Percentiles rank a stretch among this genome's conserved stretches.
These are phyloP conservation scores for Bipolaris bicolor DNA, from an alignment of 2,329 filamentous ascomycete species.

Conservation along the genomic window DNA sequence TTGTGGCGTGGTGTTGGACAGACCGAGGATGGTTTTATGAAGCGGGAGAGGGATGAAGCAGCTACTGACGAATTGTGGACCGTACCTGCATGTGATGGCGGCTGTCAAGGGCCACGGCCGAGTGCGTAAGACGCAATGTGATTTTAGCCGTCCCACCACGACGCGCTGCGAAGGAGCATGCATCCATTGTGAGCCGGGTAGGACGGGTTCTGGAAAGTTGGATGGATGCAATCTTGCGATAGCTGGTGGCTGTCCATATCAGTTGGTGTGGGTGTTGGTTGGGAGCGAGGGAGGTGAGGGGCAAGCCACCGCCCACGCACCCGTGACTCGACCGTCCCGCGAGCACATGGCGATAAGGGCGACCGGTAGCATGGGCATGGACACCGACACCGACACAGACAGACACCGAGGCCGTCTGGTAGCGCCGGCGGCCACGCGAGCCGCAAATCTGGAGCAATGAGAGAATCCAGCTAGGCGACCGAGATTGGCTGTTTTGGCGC, in stretches of 20 bases:
- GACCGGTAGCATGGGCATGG: background rate
- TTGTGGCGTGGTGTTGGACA: conserved; percentile 11
- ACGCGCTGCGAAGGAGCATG: conserved; percentile 2
- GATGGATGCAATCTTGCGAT: background rate
- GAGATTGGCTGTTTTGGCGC: conserved; percentile 12
- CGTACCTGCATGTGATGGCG: conserved; percentile 25
- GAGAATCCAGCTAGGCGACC: conserved; percentile 7
- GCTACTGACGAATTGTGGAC: background rate
- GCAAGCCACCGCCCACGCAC: background rate
- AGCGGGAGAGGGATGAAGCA: background rate
- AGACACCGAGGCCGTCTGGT: conserved; percentile 2
- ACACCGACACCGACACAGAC: background rate
- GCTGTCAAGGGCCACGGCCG: background rate
- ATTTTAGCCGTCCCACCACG: conserved; percentile 20
- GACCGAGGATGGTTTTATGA: conserved; percentile 1
- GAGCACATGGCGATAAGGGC: no score
- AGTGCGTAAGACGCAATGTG: conserved; percentile 4
- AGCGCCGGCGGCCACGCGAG: conserved; percentile 15
- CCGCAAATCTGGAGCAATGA: conserved; percentile 15
- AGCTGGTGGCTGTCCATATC: background rate
- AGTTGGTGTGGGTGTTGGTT: background rate
- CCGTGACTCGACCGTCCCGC: no score
- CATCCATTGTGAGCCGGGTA: background rate
- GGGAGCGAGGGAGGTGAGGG: background rate
- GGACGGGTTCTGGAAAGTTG: background rate